Evolutionary conservation across 2,329 filamentous ascomycete genomes (phyloP), one percentile per base, ranked within the genome.

Genomic region (Fusarium circinatum): DNA sequence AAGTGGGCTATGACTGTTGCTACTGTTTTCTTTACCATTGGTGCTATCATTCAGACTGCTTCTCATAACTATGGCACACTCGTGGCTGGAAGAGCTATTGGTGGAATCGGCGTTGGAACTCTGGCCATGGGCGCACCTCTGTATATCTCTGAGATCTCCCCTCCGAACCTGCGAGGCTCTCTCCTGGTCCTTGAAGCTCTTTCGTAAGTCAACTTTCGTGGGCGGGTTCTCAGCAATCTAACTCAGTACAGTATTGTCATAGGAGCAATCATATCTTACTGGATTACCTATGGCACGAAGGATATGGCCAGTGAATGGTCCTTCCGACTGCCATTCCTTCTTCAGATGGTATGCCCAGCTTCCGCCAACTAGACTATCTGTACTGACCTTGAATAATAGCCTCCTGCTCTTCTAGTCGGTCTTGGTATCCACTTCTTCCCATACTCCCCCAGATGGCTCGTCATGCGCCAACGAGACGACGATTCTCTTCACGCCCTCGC

Each of bases 271-370:
- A 80, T 87, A 28, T 84, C 87, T 2, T 89, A 84, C 73, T 89
- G 86, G 84, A 87, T 87, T 47, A 86, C 85, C 0, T 89, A 88
- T 65, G 88, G 84, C 3, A 88, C 86, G 1, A 78, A 82, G 14
- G 81, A 81, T 57, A 82, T 85, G 61, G 84, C 83, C 2, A 79
- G 80, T 15, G 83, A 83, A 7, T 82, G 84, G 56, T 78, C 85
- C 13, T 70, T 86, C n/a, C 8, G 85, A 82, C 3, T 79, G 83
- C 12, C 85, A 85, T 36, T 86, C 78, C 18, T 64, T 85, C 4
- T 55, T 0, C 26, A 55, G 26, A 55, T 41, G 52, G 51, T 28
- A 5, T 3, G 44, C 22, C 8, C 44, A 26, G 18, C 2, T 20
- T 7, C 5, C 7, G 15, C 18, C 6, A 1, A 20, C 7, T 3